These are phyloP conservation scores for Yarrowia divulgata DNA, from an alignment of 805 yeast genomes.

Conservation along the genomic window DNA sequence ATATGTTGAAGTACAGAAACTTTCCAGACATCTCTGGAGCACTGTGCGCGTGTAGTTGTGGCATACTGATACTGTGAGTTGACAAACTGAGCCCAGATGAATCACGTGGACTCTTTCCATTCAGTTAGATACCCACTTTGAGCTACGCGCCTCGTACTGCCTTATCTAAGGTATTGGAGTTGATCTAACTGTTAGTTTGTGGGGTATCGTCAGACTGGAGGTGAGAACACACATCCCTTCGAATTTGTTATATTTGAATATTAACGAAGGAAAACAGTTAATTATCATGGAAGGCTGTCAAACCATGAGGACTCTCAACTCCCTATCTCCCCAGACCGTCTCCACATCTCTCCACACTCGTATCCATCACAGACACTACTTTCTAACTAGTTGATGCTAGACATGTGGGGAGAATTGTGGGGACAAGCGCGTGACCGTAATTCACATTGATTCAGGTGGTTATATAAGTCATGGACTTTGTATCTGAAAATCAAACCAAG, in stretches of 20 bases:
- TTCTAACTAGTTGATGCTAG: neutral
- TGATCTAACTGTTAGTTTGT: conserved; percentile 12
- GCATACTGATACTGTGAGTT: no score
- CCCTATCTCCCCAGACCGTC: neutral
- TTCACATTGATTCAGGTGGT: neutral
- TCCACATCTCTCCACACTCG: neutral
- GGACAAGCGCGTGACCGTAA: neutral
- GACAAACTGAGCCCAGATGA: no score
- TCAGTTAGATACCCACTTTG: no score
- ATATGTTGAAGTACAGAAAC: no score
- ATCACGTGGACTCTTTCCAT: neutral
- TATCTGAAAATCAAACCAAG: no score
- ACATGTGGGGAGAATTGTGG: conserved; percentile 1
- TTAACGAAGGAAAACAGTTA: no score
- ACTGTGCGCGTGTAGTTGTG: no score
- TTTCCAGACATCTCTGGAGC: no score
- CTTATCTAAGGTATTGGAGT: conserved; percentile 5
- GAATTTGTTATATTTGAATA: no score
- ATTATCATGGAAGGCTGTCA: no score
- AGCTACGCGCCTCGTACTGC: conserved; percentile 4
- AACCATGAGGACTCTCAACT: neutral
- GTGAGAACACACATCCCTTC: no score
- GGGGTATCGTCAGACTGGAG: neutral
- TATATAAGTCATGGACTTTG: neutral
- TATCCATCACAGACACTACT: neutral